Percentiles rank a stretch among this genome's conserved stretches.
These are phyloP conservation scores for Linderniella brevidens DNA, from an alignment of 257 asterid species.

Conservation along the genomic window DNA sequence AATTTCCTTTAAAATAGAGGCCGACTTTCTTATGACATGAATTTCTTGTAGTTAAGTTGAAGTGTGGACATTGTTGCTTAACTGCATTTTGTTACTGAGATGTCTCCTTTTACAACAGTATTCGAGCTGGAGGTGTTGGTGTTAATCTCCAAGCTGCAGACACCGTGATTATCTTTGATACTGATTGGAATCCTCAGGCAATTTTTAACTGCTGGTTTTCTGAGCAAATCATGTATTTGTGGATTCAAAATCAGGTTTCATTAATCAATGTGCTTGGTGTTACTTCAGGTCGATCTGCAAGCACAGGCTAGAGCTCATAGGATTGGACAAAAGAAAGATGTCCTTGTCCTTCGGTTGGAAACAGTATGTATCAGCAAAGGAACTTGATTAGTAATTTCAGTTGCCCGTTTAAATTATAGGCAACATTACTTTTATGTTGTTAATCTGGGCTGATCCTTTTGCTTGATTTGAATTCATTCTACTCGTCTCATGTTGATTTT, in stretches of 20 bases:
- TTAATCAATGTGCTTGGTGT: conserved; percentile 9
- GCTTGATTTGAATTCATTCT: too few relatives aligned
- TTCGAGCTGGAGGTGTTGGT: conserved; percentile 99
- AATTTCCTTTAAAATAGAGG: too few relatives aligned
- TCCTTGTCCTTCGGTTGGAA: conserved; percentile 95
- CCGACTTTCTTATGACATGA: too few relatives aligned
- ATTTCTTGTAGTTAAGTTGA: too few relatives aligned
- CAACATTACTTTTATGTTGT: too few relatives aligned
- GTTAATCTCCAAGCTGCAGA: conserved; percentile 99
- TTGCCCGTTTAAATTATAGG: too few relatives aligned
- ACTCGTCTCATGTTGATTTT: too few relatives aligned
- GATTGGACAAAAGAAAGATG: conserved; percentile 98
- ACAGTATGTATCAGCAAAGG: conserved; percentile 31
- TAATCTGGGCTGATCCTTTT: too few relatives aligned
- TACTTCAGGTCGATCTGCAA: conserved; percentile 93
- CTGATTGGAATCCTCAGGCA: conserved; percentile 99
- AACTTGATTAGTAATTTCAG: too few relatives aligned
- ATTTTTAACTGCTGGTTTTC: conserved; percentile 10
- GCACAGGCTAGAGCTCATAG: conserved; percentile 99
- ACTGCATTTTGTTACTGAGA: too few relatives aligned
- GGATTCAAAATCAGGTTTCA: conserved; percentile 7
- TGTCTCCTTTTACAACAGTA: conserved; percentile 26
- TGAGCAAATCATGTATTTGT: conserved; percentile 2
- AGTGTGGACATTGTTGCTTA: too few relatives aligned
- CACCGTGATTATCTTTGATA: conserved; percentile 94